Conservation (phyloP, 2,329 filamentous ascomycete genomes). For the Alternaria ethzedia region DNA sequence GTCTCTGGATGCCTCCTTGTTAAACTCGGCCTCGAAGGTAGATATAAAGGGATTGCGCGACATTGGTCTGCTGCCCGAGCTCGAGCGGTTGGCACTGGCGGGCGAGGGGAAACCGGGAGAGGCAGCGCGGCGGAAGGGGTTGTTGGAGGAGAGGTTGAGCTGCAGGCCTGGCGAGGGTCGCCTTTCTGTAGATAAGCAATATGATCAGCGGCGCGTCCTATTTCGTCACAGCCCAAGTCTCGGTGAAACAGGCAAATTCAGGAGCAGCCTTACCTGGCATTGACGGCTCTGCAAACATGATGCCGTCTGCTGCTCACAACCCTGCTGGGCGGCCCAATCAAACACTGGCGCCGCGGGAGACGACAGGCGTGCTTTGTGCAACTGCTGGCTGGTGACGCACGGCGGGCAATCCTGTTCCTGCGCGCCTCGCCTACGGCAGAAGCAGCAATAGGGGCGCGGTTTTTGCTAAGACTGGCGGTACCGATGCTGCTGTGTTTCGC, state of each 20-base stretch:
- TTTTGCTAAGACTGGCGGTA: slow-evolving; percentile 39
- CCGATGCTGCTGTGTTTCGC: slow-evolving; percentile 35
- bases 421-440: slow-evolving; percentile 12
- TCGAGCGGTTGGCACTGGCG: slow-evolving; percentile 50
- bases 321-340: slow-evolving; percentile 45
- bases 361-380: slow-evolving; percentile 24
- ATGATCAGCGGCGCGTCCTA: slow-evolving; percentile 32
- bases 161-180: slow-evolving; percentile 63
- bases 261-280: slow-evolving; percentile 49
- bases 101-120: slow-evolving; percentile 57
- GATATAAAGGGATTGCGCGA: slow-evolving; percentile 81
- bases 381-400: slow-evolving; percentile 32
- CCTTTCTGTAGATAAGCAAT: slow-evolving; percentile 47
- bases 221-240: slow-evolving; percentile 38
- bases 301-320: slow-evolving; percentile 41
- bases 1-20: slow-evolving; percentile 43
- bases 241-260: slow-evolving; percentile 45
- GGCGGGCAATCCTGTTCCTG: slow-evolving; percentile 23
- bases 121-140: slow-evolving; percentile 75
- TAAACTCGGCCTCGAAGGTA: slow-evolving; percentile 54
- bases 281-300: slow-evolving; percentile 51
- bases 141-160: slow-evolving; percentile 75
- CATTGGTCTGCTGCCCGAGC: slow-evolving; percentile 67
- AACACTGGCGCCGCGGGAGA: slow-evolving; percentile 30
- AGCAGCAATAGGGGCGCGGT: slow-evolving; percentile 22